Conservation (phyloP, 192 early-diverging fungal species). For the Coemansia sp. region DNA sequence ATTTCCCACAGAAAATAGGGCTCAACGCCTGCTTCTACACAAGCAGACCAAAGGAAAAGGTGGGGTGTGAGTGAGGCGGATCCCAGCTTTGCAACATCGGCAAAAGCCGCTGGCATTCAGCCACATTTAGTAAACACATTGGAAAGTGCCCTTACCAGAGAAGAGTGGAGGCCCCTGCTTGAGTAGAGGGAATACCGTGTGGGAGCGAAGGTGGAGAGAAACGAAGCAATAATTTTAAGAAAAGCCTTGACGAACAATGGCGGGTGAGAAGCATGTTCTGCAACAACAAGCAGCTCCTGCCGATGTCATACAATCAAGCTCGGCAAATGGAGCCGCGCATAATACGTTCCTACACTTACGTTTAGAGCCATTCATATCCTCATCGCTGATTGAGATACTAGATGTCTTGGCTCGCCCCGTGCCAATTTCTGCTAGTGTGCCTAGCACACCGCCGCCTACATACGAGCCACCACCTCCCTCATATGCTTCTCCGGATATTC, state of each 20-base stretch:
- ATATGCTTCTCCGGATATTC: constrained; percentile 32
- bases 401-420: constrained; percentile 37
- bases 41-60: not conserved
- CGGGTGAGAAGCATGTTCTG: constrained; percentile 34
- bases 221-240: not conserved
- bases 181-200: not conserved
- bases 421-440: constrained; percentile 38
- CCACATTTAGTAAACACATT: not conserved
- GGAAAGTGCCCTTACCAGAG: not conserved
- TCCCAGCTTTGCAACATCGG: not conserved
- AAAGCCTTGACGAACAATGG: constrained; percentile 19
- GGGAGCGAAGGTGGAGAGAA: not conserved
- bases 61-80: not conserved
- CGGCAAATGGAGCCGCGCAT: constrained; percentile 28
- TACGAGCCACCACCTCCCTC: constrained; percentile 54
- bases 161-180: not conserved
- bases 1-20: not conserved
- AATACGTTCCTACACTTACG: constrained; percentile 44
- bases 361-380: constrained; percentile 47
- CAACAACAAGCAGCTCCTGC: constrained; percentile 19
- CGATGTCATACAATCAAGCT: constrained; percentile 24
- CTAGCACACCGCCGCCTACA: constrained; percentile 48
- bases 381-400: constrained; percentile 48
- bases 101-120: not conserved
- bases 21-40: not conserved